These are phyloP conservation scores for Gentiana straminea DNA, from an alignment of 257 asterid species.

Conservation along the genomic window DNA sequence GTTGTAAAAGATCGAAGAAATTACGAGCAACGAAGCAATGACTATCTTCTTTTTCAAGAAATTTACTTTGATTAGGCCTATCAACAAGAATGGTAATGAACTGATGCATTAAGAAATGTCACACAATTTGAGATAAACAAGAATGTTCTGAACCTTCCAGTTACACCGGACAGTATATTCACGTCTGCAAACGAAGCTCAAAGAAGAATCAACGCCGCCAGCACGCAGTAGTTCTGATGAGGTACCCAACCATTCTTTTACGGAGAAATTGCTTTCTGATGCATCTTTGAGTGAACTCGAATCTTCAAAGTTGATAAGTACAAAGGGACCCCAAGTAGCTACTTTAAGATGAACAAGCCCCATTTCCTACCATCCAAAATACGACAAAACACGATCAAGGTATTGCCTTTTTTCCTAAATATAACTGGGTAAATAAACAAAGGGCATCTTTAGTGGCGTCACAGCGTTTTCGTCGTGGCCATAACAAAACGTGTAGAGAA, in stretches of 20 bases:
- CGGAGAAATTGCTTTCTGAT: slow-evolving; percentile 23
- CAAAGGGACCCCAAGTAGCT: slow-evolving; percentile 82
- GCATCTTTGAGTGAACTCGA: slow-evolving; percentile 18
- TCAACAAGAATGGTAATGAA: neutral
- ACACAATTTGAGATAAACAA: slow-evolving; percentile 4
- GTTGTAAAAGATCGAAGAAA: neutral
- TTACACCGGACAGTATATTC: slow-evolving; percentile 72
- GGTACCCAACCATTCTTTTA: slow-evolving; percentile 69
- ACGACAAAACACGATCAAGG: slow-evolving; percentile 10
- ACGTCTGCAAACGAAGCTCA: slow-evolving; percentile 53
- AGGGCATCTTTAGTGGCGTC: too few relatives aligned
- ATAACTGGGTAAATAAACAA: neutral
- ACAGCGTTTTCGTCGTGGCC: too few relatives aligned
- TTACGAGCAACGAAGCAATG: neutral
- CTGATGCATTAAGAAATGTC: neutral
- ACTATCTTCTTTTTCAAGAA: neutral
- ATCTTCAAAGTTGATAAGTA: slow-evolving; percentile 44
- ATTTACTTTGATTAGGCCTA: neutral
- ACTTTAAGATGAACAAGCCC: slow-evolving; percentile 61
- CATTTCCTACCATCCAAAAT: slow-evolving; percentile 52
- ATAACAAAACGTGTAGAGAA: neutral
- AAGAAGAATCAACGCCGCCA: slow-evolving; percentile 47
- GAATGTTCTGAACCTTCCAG: slow-evolving; percentile 61
- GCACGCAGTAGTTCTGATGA: slow-evolving; percentile 47
- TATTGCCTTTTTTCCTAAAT: neutral